Conservation (phyloP, 495 filamentous ascomycete species). For the Tuber calosporum region DNA sequence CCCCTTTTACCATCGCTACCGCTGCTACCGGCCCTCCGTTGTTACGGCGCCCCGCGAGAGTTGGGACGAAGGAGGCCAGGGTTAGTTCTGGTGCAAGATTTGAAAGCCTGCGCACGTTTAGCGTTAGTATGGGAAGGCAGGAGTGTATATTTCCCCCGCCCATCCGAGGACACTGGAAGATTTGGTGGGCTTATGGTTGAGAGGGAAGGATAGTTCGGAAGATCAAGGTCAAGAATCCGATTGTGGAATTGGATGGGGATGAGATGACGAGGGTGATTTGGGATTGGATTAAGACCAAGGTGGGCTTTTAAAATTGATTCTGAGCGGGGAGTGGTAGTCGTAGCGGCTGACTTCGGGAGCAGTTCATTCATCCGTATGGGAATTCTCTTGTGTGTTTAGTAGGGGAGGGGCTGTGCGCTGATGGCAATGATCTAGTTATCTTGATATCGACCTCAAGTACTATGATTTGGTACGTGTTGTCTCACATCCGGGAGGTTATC, state of each 20-base stretch:
- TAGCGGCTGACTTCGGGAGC: conserved; percentile 10
- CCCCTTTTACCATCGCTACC: background rate
- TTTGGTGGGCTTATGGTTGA: background rate
- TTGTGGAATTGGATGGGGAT: conserved; percentile 91
- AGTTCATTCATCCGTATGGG: conserved; percentile 78
- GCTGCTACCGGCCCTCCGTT: background rate
- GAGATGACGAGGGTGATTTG: conserved; percentile 99
- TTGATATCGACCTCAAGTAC: conserved; percentile 97
- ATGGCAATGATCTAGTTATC: conserved; percentile 52
- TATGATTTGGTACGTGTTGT: conserved; percentile 65
- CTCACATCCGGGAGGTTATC: background rate
- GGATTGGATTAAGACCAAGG: conserved; percentile 94
- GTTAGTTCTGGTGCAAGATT: background rate
- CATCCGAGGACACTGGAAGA: background rate
- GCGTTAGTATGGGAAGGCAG: conserved; percentile 1
- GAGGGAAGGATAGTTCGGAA: conserved; percentile 47
- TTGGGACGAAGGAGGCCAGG: background rate
- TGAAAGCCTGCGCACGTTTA: background rate
- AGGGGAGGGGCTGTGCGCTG: conserved; percentile 10
- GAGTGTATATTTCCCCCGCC: background rate
- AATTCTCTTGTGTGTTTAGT: conserved; percentile 13
- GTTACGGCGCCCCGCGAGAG: background rate
- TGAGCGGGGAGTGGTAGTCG: conserved; percentile 5
- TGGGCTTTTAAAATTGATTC: conserved; percentile 41
- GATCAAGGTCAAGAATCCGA: conserved; percentile 96